Base-by-base conservation (phyloP, 345 rosid species). In the Rubroshorea leprosula region DNA sequence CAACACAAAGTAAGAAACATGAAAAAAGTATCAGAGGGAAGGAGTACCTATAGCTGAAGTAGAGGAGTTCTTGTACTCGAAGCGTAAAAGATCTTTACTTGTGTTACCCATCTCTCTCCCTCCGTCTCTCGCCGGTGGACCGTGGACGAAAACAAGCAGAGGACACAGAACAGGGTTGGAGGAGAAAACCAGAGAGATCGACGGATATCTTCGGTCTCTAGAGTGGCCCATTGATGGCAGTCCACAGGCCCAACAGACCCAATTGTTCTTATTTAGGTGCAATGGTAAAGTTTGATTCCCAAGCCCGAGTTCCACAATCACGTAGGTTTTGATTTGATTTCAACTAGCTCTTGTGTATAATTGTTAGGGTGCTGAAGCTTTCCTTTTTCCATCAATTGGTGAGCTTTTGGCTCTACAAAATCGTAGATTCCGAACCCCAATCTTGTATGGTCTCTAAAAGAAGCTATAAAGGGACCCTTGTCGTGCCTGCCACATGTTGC, bases 401-500 rank as follows among this genome's bases (percentile, higher is more conserved):
- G 74, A 23, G 65, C 75, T 78, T 24, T 59, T 74, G 51, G 65
- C 85, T 50, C 79, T 81, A 43, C 97, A 90, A 53, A 78, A 79
- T 43, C 75, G 74, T 27, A 80, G 57, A 18, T 82, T 79, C 7
- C 84, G 85, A 18, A 69, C 68, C 89, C 88, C 92, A 1, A 88
- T 78, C 23, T 51, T n/a, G n/a, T 74, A 78, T 80, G 83, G 51
- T 86, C 70, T 0, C 71, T 76, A 56, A 88, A 91, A 6, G 90
- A 79, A 19, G 89, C 81, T 44, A 81, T 65, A 44, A 91, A 91
- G 0, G 98, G 96, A 39, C 78, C 79, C 62, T 80, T 91, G 65
- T 83, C 90, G 17, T 27, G 72, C 2, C 96, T 95, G n/a, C 95
- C 96, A 0, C 82, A 72, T 35, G 98, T 88, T 9, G 96, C 96